Evolutionary conservation across 768 basidiomycete genomes (phyloP).

Genomic region (Dacryopinax spathularia): DNA sequence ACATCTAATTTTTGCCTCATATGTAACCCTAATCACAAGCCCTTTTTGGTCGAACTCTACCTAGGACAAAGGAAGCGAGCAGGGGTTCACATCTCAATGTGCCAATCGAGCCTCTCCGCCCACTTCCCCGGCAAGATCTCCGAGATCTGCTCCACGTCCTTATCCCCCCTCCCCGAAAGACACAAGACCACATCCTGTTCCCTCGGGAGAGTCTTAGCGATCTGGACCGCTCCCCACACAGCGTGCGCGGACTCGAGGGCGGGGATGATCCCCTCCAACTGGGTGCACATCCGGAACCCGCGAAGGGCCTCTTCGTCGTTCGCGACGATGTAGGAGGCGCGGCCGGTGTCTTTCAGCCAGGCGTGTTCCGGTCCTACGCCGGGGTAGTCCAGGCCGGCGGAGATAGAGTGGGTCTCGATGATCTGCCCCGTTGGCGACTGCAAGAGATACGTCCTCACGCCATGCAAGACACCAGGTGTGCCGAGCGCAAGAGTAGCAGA

Average conservation of each 20-base stretch:
- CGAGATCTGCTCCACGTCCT: constrained; percentile 96
- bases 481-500: constrained; percentile 89
- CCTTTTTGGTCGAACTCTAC: background rate
- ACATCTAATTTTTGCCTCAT: background rate
- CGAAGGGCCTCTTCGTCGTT: constrained; percentile 89
- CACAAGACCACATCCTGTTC: constrained; percentile 89
- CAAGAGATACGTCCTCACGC: constrained; percentile 87
- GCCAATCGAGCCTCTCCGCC: constrained; percentile 91
- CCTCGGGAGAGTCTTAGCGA: constrained; percentile 72
- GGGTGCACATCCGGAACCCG: constrained; percentile 82
- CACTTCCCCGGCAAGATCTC: constrained; percentile 81
- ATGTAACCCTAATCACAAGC: background rate
- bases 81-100: constrained; percentile 33
- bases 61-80: too few relatives aligned
- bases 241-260: constrained; percentile 94
- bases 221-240: constrained; percentile 76
- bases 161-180: constrained; percentile 89
- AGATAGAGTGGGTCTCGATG: constrained; percentile 92
- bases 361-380: constrained; percentile 98
- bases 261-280: constrained; percentile 93
- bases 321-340: constrained; percentile 85
- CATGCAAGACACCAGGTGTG: constrained; percentile 87
- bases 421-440: constrained; percentile 85
- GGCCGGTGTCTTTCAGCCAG: constrained; percentile 86
- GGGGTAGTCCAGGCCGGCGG: constrained; percentile 90